phyloP scores from a whole-genome alignment of 306 rosid genomes.

The Cucumis cinereus region DNA sequence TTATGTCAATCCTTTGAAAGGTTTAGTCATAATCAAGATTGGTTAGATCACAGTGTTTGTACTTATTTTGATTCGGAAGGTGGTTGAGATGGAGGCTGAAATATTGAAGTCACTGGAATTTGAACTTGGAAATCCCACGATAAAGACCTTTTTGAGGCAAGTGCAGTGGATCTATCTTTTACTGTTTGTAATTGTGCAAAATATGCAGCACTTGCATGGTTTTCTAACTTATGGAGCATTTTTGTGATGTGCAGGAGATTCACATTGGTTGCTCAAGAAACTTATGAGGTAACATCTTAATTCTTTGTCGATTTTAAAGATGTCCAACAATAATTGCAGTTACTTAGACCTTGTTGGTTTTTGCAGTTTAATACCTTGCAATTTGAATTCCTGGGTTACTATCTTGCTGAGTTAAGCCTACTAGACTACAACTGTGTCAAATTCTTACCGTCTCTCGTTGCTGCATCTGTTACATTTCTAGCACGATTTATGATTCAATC shows the following conservation, averaged over 20 bases:
- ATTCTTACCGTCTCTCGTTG: constrained; percentile 78
- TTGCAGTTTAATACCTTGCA: constrained; percentile 35
- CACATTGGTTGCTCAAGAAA: constrained; percentile 34
- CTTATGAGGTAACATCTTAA: constrained; percentile 26
- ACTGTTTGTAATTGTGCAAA: background rate
- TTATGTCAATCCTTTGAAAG: background rate
- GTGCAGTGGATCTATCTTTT: background rate
- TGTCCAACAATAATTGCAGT: background rate
- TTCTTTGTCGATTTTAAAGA: background rate
- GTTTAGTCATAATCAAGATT: background rate
- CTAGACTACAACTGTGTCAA: constrained; percentile 70
- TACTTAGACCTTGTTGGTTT: background rate
- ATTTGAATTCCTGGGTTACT: constrained; percentile 54
- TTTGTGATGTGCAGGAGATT: constrained; percentile 44
- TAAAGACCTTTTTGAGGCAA: constrained; percentile 60
- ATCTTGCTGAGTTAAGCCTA: constrained; percentile 77
- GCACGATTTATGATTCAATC: constrained; percentile 48
- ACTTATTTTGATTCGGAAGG: constrained; percentile 22
- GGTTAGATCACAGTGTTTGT: background rate
- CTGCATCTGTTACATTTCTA: constrained; percentile 61
- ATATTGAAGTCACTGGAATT: constrained; percentile 56
- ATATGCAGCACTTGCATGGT: background rate
- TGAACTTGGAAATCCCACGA: constrained; percentile 83
- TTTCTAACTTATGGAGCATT: background rate
- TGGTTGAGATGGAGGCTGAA: constrained; percentile 74